These are phyloP conservation scores for Cladosporium velox DNA, from an alignment of 2,329 filamentous ascomycete genomes.

Conservation along the genomic window DNA sequence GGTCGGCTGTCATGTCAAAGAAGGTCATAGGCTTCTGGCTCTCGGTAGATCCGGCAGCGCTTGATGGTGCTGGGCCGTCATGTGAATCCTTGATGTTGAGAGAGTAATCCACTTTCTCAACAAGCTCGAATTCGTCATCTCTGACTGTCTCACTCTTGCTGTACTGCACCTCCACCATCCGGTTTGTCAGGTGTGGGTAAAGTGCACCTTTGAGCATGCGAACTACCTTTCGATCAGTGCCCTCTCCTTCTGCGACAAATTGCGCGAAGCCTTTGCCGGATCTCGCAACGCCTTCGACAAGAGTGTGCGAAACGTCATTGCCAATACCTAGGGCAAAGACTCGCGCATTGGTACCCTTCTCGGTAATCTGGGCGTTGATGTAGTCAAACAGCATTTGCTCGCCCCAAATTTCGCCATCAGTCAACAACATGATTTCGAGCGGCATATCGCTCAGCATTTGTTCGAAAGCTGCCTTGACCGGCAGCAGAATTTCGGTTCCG, in stretches of 20 bases:
- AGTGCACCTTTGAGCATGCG: slow-evolving; percentile 74
- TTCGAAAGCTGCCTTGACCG: slow-evolving; percentile 50
- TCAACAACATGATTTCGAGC: slow-evolving; percentile 58
- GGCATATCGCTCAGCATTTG: slow-evolving; percentile 49
- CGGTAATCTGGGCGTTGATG: slow-evolving; percentile 47
- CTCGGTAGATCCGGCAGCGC: background rate
- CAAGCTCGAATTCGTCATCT: slow-evolving; percentile 61
- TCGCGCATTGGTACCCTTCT: slow-evolving; percentile 49
- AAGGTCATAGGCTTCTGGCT: slow-evolving; percentile 56
- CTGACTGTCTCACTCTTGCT: slow-evolving; percentile 30
- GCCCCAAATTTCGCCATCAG: slow-evolving; percentile 57
- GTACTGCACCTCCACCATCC: slow-evolving; percentile 65
- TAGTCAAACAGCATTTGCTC: slow-evolving; percentile 52
- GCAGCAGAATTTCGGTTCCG: slow-evolving; percentile 56
- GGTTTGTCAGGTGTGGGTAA: slow-evolving; percentile 66
- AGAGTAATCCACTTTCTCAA: slow-evolving; percentile 59
- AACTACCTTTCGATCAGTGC: slow-evolving; percentile 68
- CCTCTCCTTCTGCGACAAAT: slow-evolving; percentile 62
- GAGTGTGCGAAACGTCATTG: slow-evolving; percentile 53
- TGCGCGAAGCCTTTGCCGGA: slow-evolving; percentile 63
- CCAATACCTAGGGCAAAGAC: slow-evolving; percentile 63
- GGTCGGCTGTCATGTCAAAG: slow-evolving; percentile 55
- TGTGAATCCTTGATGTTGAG: slow-evolving; percentile 41
- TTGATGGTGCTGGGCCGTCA: slow-evolving; percentile 16
- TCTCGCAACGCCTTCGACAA: slow-evolving; percentile 61